Evolutionary conservation across 805 yeast genomes (phyloP).

Genomic region (Yarrowia keelungensis): DNA sequence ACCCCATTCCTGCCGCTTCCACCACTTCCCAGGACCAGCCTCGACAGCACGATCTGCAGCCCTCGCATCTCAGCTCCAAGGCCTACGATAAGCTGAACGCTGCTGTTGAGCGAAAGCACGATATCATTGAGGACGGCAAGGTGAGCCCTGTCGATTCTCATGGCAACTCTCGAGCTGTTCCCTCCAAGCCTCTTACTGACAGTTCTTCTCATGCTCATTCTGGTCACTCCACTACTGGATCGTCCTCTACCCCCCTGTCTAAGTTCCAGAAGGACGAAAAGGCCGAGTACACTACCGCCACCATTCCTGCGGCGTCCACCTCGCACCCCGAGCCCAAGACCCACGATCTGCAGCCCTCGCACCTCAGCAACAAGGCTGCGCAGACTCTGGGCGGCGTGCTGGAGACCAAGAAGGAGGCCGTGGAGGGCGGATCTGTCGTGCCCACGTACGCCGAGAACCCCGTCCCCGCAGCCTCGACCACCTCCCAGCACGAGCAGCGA

Average conservation of each 20-base stretch:
- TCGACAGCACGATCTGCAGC: slow-evolving; percentile 11
- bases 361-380: slow-evolving; percentile 4
- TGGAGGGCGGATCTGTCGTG: slow-evolving; percentile 61
- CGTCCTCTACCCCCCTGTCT: neutral
- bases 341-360: slow-evolving; percentile 23
- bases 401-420: slow-evolving; percentile 81
- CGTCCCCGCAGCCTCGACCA: slow-evolving; percentile 10
- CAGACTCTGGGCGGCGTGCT: slow-evolving; percentile 62
- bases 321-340: slow-evolving; percentile 9
- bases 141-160: slow-evolving; percentile 6
- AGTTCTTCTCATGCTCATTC: neutral
- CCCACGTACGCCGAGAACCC: slow-evolving; percentile 25
- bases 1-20: slow-evolving; percentile 21
- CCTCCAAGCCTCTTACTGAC: neutral
- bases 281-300: neutral
- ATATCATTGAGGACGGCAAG: slow-evolving; percentile 14
- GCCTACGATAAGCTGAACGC: slow-evolving; percentile 3
- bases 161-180: neutral
- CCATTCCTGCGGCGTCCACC: slow-evolving; percentile 12
- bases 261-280: slow-evolving; percentile 8
- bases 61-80: slow-evolving; percentile 5
- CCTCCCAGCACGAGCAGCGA: slow-evolving; percentile 6
- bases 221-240: neutral
- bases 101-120: slow-evolving; percentile 5
- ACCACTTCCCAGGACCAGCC: slow-evolving; percentile 18